Evolutionary conservation across 2,329 filamentous ascomycete species (phyloP).

Genomic region (Aspergillus arachidicola): DNA sequence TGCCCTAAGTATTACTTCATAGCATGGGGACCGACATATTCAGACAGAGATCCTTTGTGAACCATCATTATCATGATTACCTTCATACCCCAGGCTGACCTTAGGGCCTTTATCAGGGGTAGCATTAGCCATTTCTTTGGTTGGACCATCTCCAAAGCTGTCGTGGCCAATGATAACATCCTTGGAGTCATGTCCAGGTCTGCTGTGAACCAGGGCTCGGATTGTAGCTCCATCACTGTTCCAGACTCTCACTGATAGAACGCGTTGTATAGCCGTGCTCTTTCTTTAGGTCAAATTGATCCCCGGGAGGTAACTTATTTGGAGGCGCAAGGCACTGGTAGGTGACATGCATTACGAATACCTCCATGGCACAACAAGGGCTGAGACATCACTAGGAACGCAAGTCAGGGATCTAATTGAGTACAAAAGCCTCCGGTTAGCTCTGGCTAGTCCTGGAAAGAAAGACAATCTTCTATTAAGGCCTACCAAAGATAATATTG

Average conservation of each 20-base stretch:
- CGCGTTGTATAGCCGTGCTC: constrained; percentile 28
- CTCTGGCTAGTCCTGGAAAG: too few species aligned
- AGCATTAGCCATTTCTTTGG: constrained; percentile 14
- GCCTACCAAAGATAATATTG: constrained; percentile 37
- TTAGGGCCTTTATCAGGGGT: constrained; percentile 31
- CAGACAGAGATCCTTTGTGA: too few species aligned
- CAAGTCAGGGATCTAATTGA: constrained; percentile 32
- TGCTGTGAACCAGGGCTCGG: constrained; percentile 34
- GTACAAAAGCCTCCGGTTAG: constrained; percentile 17
- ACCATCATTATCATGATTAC: too few species aligned
- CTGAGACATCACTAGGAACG: constrained; percentile 10
- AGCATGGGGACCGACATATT: too few species aligned
- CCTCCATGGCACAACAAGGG: too few species aligned
- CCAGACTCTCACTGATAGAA: constrained; percentile 23
- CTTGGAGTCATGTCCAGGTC: constrained; percentile 41
- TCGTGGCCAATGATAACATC: constrained; percentile 51
- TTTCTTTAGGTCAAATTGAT: constrained; percentile 19
- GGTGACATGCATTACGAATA: too few species aligned
- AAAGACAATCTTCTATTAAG: constrained; percentile 15
- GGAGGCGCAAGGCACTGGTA: constrained; percentile 37
- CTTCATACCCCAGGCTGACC: not conserved
- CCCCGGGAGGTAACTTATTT: constrained; percentile 30
- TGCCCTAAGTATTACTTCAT: too few species aligned
- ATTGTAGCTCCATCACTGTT: constrained; percentile 22
- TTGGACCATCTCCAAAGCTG: constrained; percentile 38